These are phyloP conservation scores for Yarrowia galli DNA, from an alignment of 1,139 yeast genomes.

Conservation along the genomic window DNA sequence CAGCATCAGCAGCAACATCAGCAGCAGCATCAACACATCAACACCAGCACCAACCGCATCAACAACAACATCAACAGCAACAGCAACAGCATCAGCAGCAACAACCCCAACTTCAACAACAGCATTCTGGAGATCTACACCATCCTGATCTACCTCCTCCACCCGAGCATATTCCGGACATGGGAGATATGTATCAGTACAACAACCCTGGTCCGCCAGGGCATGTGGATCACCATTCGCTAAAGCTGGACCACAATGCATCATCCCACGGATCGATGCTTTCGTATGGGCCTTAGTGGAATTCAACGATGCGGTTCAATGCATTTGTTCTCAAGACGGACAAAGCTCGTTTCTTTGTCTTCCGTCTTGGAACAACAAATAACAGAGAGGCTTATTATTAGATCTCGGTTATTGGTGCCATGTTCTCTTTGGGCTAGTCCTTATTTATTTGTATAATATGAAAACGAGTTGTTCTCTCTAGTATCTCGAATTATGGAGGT, in stretches of 20 bases:
- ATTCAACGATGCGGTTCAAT: slow-evolving; percentile 9
- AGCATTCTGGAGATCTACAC: slow-evolving; percentile 13
- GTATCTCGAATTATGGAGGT: background rate
- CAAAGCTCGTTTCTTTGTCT: slow-evolving; percentile 12
- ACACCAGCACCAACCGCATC: background rate
- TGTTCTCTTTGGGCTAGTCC: slow-evolving; percentile 10
- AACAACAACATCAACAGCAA: background rate
- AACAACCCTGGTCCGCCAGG: background rate
- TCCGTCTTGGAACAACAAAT: slow-evolving; percentile 18
- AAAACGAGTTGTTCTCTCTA: slow-evolving; percentile 8
- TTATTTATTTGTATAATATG: slow-evolving; percentile 33
- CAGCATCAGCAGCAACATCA: slow-evolving; percentile 2
- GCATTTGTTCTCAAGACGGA: slow-evolving; percentile 10
- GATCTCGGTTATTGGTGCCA: slow-evolving; percentile 9
- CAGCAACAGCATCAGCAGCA: background rate
- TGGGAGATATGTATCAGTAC: slow-evolving; percentile 14
- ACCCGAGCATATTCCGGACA: slow-evolving; percentile 3
- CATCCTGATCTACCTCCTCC: slow-evolving; percentile 12
- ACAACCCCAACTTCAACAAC: background rate
- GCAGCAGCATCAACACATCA: background rate
- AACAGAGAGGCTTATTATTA: slow-evolving; percentile 2
- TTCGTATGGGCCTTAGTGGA: slow-evolving; percentile 21
- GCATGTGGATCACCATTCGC: slow-evolving; percentile 5
- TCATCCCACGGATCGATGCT: slow-evolving; percentile 17
- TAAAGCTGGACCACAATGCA: slow-evolving; percentile 13